phyloP scores from a whole-genome alignment of 306 rosid species.

The Glycine tomentella region DNA sequence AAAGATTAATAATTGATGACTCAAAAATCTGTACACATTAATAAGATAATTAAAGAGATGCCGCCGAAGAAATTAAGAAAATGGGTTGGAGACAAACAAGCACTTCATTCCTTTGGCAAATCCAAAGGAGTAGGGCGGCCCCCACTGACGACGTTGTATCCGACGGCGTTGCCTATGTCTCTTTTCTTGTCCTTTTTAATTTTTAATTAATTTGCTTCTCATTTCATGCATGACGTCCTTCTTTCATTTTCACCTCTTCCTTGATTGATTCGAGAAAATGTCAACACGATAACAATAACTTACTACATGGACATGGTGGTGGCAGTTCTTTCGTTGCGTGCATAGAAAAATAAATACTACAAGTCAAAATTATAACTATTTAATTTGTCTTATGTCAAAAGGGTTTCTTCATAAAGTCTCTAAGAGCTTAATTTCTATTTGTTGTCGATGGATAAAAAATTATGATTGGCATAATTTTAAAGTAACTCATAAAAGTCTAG shows the following conservation, averaged over 20 bases:
- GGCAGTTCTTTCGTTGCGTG: constrained; percentile 1
- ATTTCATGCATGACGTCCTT: not conserved
- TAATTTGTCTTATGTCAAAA: not conserved
- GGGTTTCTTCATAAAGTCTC: too few species aligned
- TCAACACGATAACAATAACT: constrained; percentile 13
- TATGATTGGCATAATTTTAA: too few species aligned
- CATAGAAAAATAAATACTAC: not conserved
- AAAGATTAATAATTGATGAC: too few species aligned
- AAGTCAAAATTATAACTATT: not conserved
- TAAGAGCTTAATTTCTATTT: too few species aligned
- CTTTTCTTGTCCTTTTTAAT: constrained; percentile 48
- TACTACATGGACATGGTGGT: not conserved
- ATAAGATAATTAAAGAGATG: constrained; percentile 45
- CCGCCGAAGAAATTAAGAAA: constrained; percentile 45
- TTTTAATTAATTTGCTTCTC: not conserved
- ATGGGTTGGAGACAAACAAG: constrained; percentile 59
- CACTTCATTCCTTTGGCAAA: constrained; percentile 85
- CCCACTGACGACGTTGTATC: constrained; percentile 56
- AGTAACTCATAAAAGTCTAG: too few species aligned
- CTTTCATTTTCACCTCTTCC: not conserved
- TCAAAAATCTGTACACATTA: not conserved
- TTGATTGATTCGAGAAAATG: constrained; percentile 37
- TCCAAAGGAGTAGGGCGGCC: constrained; percentile 83
- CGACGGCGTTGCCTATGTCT: constrained; percentile 71
- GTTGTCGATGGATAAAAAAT: too few species aligned